A percentile compares a stretch with the other conserved stretches of the same genome.
phyloP scores from a whole-genome alignment of 345 rosid species.

The Lepidium didymum region DNA sequence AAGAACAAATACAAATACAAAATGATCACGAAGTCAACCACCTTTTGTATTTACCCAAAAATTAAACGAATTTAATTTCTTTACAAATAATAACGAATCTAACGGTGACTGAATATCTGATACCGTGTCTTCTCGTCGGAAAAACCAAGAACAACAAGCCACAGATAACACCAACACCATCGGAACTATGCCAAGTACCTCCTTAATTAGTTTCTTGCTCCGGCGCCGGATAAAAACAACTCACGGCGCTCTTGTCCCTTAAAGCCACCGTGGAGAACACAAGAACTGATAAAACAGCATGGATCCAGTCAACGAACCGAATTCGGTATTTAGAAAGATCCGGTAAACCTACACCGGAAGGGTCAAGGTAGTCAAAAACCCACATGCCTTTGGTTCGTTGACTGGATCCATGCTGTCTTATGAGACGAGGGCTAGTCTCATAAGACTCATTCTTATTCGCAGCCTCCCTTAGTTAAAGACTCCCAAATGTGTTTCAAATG shows the following conservation, averaged over 20 bases:
- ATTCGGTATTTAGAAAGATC: slow-evolving; percentile 48
- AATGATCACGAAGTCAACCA: too few species aligned
- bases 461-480: neutral
- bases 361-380: slow-evolving; percentile 60
- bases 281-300: slow-evolving; percentile 51
- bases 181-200: slow-evolving; percentile 65
- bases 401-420: too few species aligned
- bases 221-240: slow-evolving; percentile 68
- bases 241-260: slow-evolving; percentile 61
- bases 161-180: slow-evolving; percentile 61
- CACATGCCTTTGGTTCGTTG: too few species aligned
- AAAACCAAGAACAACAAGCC: slow-evolving; percentile 67
- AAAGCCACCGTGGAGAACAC: slow-evolving; percentile 67
- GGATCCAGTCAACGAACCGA: slow-evolving; percentile 52
- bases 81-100: too few species aligned
- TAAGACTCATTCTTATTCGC: neutral
- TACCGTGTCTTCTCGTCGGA: slow-evolving; percentile 83
- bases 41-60: too few species aligned
- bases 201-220: slow-evolving; percentile 42
- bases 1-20: too few species aligned
- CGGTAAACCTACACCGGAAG: slow-evolving; percentile 30
- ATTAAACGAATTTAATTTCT: neutral
- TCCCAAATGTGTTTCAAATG: neutral
- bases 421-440: neutral
- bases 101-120: slow-evolving; percentile 62